Conservation (phyloP, 768 basidiomycete genomes). For the Pleurotus citrinopileatus region DNA sequence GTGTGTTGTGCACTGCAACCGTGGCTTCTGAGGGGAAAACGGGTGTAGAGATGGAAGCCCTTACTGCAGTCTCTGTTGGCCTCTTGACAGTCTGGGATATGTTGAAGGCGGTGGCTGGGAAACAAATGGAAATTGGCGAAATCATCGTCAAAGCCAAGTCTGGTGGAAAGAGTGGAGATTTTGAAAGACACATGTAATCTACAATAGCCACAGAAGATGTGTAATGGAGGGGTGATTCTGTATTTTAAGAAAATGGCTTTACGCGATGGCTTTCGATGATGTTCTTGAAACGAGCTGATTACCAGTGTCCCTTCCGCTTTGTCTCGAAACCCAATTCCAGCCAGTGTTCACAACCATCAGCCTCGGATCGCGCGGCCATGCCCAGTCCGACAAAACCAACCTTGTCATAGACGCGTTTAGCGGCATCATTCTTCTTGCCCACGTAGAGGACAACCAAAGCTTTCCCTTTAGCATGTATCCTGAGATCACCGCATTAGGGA, state of each 20-base stretch:
- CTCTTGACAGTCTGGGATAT: constrained; percentile 90
- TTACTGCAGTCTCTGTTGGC: constrained; percentile 78
- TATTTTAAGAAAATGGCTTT: too few relatives aligned
- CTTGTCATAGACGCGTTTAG: constrained; percentile 49
- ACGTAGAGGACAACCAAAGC: constrained; percentile 54
- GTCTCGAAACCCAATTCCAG: constrained; percentile 53
- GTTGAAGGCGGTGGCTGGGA: constrained; percentile 88
- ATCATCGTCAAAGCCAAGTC: constrained; percentile 64
- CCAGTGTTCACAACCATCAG: constrained; percentile 42
- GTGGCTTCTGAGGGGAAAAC: constrained; percentile 79
- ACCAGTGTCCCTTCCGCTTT: constrained; percentile 53
- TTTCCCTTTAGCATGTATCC: constrained; percentile 42
- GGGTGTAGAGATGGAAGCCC: constrained; percentile 92
- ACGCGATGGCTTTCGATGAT: too few relatives aligned
- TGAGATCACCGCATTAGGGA: constrained; percentile 18
- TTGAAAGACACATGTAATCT: constrained; percentile 31
- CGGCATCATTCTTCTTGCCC: constrained; percentile 42
- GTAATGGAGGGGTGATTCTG: too few relatives aligned
- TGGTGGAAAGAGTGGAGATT: constrained; percentile 77
- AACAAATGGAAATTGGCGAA: constrained; percentile 76
- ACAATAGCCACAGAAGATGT: too few relatives aligned
- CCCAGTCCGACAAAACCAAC: constrained; percentile 50
- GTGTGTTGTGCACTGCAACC: constrained; percentile 61
- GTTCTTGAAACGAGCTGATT: constrained; percentile 10
- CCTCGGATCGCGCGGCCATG: constrained; percentile 19